Conservation (phyloP, 1,139 yeast species). For the Meyerozyma sp. region DNA sequence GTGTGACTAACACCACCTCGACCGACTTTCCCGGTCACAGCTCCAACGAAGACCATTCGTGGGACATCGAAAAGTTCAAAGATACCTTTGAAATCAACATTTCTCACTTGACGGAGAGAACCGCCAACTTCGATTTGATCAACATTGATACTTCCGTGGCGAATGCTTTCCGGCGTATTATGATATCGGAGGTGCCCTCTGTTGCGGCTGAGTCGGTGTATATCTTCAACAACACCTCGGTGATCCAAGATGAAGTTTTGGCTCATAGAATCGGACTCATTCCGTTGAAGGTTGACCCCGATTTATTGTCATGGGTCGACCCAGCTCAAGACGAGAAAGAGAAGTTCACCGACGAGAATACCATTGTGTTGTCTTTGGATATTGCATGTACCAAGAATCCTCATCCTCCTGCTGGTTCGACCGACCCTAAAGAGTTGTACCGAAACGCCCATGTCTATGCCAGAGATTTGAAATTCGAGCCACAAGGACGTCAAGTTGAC, state of each 20-base stretch:
- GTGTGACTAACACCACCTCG: conserved; percentile 82
- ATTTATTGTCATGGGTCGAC: conserved; percentile 74
- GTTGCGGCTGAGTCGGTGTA: conserved; percentile 92
- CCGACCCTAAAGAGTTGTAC: conserved; percentile 79
- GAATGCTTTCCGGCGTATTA: conserved; percentile 93
- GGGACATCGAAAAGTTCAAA: conserved; percentile 84
- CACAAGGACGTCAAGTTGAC: conserved; percentile 83
- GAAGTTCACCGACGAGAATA: conserved; percentile 79
- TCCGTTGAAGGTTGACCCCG: conserved; percentile 92
- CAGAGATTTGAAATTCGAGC: conserved; percentile 80
- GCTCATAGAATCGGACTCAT: conserved; percentile 92
- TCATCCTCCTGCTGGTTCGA: conserved; percentile 71
- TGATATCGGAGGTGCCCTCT: conserved; percentile 94
- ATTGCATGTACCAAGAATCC: conserved; percentile 83
- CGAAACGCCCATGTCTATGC: conserved; percentile 86
- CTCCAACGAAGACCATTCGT: conserved; percentile 58
- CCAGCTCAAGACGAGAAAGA: conserved; percentile 57
- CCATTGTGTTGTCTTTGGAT: conserved; percentile 76
- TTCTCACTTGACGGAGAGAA: conserved; percentile 57
- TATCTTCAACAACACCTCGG: conserved; percentile 90
- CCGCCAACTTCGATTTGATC: conserved; percentile 81
- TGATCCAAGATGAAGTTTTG: conserved; percentile 92
- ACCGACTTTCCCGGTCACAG: conserved; percentile 88
- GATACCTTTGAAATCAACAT: conserved; percentile 65
- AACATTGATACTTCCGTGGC: conserved; percentile 89